A percentile compares a stretch with the other conserved stretches of the same genome.
These are phyloP conservation scores for Orbilia brochopaga DNA, from an alignment of 2,329 filamentous ascomycete species.

Conservation along the genomic window DNA sequence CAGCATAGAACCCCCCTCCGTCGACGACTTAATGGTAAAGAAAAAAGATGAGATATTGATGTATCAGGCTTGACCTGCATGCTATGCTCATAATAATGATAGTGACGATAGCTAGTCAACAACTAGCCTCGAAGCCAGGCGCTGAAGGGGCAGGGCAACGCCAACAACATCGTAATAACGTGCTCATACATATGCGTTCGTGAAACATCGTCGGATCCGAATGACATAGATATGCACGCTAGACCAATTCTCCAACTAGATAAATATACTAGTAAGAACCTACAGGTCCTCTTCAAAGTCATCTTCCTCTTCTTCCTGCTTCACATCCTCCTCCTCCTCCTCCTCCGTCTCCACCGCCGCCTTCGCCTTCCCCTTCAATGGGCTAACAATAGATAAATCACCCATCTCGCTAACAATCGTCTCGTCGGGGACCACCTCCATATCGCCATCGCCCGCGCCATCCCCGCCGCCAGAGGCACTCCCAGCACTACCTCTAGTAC, in stretches of 20 bases:
- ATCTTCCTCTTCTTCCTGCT: constrained; percentile 56
- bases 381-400: constrained; percentile 61
- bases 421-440: constrained; percentile 54
- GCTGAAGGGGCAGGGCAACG: too few species aligned
- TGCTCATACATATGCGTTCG: too few species aligned
- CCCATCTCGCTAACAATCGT: constrained; percentile 55
- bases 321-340: constrained; percentile 55
- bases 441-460: constrained; percentile 53
- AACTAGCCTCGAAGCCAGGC: too few species aligned
- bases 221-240: background rate
- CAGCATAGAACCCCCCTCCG: too few species aligned
- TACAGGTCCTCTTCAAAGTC: constrained; percentile 56
- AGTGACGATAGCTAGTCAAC: too few species aligned
- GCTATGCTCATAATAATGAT: too few species aligned
- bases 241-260: constrained; percentile 28
- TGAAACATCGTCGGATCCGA: background rate
- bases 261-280: constrained; percentile 54
- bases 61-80: too few species aligned
- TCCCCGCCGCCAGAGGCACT: constrained; percentile 58
- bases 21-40: too few species aligned
- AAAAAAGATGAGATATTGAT: too few species aligned
- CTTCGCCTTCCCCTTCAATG: constrained; percentile 64
- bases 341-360: constrained; percentile 56
- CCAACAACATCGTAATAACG: too few species aligned
- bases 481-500: constrained; percentile 58